Percentiles rank a stretch among this genome's conserved stretches.
phyloP scores from a whole-genome alignment of 108 stramenopile genomes.

The Chaetoceros tenuissimus region DNA sequence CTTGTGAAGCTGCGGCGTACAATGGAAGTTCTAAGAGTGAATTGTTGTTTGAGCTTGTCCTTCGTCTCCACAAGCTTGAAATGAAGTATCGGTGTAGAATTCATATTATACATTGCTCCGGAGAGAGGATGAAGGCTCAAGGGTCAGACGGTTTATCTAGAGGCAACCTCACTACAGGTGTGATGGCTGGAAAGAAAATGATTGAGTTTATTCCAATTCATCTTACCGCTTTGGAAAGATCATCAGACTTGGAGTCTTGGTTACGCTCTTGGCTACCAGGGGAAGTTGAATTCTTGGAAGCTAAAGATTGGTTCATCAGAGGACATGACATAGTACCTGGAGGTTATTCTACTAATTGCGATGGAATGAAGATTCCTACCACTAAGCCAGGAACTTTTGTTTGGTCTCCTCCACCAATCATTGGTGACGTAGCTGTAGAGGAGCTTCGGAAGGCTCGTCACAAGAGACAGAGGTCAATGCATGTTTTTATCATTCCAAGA shows the following conservation, averaged over 20 bases:
- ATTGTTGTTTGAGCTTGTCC: conserved; percentile 10
- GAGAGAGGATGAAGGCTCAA: conserved; percentile 15
- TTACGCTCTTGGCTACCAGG: neutral
- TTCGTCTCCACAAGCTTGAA: conserved; percentile 16
- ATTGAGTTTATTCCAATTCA: conserved; percentile 17
- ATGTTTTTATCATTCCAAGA: conserved; percentile 17
- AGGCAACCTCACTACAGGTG: conserved; percentile 12
- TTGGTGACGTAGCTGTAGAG: conserved; percentile 17
- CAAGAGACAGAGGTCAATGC: conserved; percentile 12
- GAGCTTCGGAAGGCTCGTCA: conserved; percentile 20
- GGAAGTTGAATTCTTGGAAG: neutral
- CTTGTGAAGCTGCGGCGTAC: conserved; percentile 17
- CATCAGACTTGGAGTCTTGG: conserved; percentile 12
- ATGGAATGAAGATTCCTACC: conserved; percentile 16
- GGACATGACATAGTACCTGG: neutral
- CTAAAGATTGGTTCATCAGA: neutral
- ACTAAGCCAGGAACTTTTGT: neutral
- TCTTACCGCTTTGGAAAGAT: conserved; percentile 12
- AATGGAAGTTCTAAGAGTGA: conserved; percentile 16
- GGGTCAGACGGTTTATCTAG: conserved; percentile 17
- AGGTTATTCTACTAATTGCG: neutral
- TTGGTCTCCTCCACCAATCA: conserved; percentile 20
- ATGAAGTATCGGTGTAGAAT: conserved; percentile 7
- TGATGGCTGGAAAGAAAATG: conserved; percentile 12
- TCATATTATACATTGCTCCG: conserved; percentile 16